Percentiles rank a stretch among this genome's conserved stretches.
Evolutionary conservation across 1,139 yeast species (phyloP).

Genomic region (Pichia norvegensis): DNA sequence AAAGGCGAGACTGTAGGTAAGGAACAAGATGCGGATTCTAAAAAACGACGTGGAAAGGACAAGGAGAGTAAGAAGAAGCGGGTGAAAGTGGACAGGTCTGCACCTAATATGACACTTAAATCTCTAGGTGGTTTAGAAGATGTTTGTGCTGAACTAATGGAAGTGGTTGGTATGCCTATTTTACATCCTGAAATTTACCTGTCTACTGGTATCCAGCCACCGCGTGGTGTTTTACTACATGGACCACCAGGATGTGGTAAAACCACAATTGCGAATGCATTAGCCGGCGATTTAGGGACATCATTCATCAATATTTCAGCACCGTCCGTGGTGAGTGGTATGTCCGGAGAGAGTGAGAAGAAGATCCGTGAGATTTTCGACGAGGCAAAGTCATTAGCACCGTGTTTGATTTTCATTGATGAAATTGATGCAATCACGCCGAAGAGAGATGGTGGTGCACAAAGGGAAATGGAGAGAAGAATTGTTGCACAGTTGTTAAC

Average conservation of each 20-base stretch:
- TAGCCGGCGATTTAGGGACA: constrained; percentile 90
- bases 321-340: constrained; percentile 96
- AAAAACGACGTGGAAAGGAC: constrained; percentile 32
- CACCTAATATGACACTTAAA: constrained; percentile 60
- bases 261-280: constrained; percentile 89
- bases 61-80: constrained; percentile 30
- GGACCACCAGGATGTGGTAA: constrained; percentile 99
- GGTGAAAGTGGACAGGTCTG: constrained; percentile 50
- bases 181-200: constrained; percentile 86
- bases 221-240: constrained; percentile 89
- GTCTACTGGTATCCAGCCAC: constrained; percentile 90
- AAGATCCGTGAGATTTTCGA: constrained; percentile 87
- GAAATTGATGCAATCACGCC: constrained; percentile 98
- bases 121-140: constrained; percentile 87
- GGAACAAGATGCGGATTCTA: constrained; percentile 16
- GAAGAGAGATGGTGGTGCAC: constrained; percentile 96
- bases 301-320: constrained; percentile 91
- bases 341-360: constrained; percentile 99
- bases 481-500: constrained; percentile 93
- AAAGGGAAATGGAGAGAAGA: constrained; percentile 95
- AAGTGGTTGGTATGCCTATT: constrained; percentile 83
- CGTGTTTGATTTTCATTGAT: constrained; percentile 87
- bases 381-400: constrained; percentile 85
- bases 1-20: constrained; percentile 1
- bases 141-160: constrained; percentile 78